Percentiles rank a stretch among this genome's conserved stretches.
Evolutionary conservation across 2,329 filamentous ascomycete species (phyloP).

Genomic region (Colletotrichum brevisporum): DNA sequence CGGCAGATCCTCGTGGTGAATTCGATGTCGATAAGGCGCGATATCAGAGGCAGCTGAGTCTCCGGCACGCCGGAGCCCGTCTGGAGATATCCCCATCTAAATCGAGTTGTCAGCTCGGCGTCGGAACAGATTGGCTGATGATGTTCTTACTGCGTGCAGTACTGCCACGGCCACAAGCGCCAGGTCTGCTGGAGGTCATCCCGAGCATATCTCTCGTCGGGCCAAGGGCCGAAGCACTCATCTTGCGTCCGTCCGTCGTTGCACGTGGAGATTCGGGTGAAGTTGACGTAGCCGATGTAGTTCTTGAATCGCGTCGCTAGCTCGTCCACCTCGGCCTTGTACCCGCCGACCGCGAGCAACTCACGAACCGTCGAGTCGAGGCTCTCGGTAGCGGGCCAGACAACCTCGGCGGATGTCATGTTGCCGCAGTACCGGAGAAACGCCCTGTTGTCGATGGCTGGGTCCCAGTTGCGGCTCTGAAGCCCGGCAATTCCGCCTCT

Average conservation of each 20-base stretch:
- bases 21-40: constrained; percentile 76
- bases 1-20: constrained; percentile 75
- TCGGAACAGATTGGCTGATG: not conserved
- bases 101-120: constrained; percentile 28
- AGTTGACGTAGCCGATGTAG: constrained; percentile 63
- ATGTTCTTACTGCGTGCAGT: constrained; percentile 64
- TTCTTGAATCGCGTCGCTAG: constrained; percentile 64
- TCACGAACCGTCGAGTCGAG: constrained; percentile 53
- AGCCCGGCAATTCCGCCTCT: constrained; percentile 57
- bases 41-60: constrained; percentile 77
- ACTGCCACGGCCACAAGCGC: constrained; percentile 67
- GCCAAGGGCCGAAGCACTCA: constrained; percentile 31
- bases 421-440: constrained; percentile 65
- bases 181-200: constrained; percentile 26
- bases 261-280: constrained; percentile 31
- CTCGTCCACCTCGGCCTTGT: constrained; percentile 42
- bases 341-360: constrained; percentile 58
- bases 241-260: constrained; percentile 9
- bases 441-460: constrained; percentile 54
- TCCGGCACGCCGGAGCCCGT: constrained; percentile 79
- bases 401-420: constrained; percentile 56
- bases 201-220: constrained; percentile 33
- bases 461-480: constrained; percentile 69
- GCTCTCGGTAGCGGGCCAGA: constrained; percentile 59
- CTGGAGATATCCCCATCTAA: constrained; percentile 82